These are phyloP conservation scores for Alternaria arbusti DNA, from an alignment of 2,329 filamentous ascomycete genomes.

Conservation along the genomic window DNA sequence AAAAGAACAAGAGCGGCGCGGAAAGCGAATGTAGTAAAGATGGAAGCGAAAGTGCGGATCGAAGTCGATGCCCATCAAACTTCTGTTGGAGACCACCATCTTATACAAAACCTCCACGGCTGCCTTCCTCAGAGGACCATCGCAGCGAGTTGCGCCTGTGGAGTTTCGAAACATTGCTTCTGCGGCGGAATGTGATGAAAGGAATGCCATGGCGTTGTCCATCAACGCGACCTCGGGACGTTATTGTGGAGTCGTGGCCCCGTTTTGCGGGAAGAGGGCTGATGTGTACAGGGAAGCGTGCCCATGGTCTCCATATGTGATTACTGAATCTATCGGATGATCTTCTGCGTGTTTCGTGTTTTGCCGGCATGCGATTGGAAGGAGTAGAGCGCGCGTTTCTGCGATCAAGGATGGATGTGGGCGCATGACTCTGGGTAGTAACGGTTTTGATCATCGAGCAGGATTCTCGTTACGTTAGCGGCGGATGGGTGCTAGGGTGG, in stretches of 20 bases:
- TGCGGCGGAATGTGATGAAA: not conserved
- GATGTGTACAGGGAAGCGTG: not conserved
- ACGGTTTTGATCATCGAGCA: not conserved
- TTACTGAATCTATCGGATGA: not conserved
- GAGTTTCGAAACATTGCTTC: slow-evolving; percentile 1
- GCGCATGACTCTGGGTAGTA: not conserved
- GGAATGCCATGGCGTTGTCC: not conserved
- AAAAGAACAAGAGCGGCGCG: not conserved
- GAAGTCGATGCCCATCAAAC: slow-evolving; percentile 1
- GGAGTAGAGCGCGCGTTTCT: not conserved
- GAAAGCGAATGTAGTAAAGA: not conserved
- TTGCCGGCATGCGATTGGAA: not conserved
- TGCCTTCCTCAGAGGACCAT: not conserved
- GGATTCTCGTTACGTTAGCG: not conserved
- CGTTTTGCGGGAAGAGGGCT: not conserved
- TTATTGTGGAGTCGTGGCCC: not conserved
- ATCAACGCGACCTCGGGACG: not conserved
- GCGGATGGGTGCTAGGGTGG: not conserved
- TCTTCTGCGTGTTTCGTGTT: not conserved
- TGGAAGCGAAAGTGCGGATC: slow-evolving; percentile 13
- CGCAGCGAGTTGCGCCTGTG: not conserved
- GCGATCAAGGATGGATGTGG: not conserved
- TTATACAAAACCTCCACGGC: not conserved
- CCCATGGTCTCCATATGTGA: not conserved
- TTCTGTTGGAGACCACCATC: not conserved